Evolutionary conservation across 768 basidiomycete genomes (phyloP).

Genomic region (Suillus brevipes): DNA sequence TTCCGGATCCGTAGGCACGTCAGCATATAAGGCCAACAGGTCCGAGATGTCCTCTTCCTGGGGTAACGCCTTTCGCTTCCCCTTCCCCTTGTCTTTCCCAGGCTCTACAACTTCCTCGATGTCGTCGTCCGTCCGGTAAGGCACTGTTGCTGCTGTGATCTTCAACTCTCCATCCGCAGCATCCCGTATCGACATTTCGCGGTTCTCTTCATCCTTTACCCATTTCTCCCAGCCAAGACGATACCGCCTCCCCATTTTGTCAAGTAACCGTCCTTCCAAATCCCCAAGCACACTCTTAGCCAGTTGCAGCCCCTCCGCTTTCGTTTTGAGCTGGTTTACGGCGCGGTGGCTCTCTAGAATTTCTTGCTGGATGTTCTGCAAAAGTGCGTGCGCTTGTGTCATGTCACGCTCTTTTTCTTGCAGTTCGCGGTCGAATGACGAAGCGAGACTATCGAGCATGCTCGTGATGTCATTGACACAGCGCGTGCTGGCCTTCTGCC

Average conservation of each 20-base stretch:
- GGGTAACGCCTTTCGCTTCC: constrained; percentile 53
- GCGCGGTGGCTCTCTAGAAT: constrained; percentile 82
- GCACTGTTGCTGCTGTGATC: constrained; percentile 44
- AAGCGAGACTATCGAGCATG: constrained; percentile 85
- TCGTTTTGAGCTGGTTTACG: constrained; percentile 64
- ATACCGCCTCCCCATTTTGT: constrained; percentile 81
- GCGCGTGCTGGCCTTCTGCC: constrained; percentile 81
- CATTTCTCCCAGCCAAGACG: constrained; percentile 92
- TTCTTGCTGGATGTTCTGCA: constrained; percentile 86
- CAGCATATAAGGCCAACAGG: constrained; percentile 55
- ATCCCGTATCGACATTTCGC: constrained; percentile 70
- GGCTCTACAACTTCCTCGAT: constrained; percentile 37
- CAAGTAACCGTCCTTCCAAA: constrained; percentile 63
- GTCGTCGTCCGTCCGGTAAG: constrained; percentile 49
- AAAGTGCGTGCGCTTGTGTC: constrained; percentile 82
- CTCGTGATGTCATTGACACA: constrained; percentile 82
- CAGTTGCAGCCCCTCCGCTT: constrained; percentile 65
- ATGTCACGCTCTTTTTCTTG: constrained; percentile 90
- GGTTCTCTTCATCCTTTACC: constrained; percentile 79
- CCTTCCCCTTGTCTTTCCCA: constrained; percentile 49
- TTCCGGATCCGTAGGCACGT: constrained; percentile 59
- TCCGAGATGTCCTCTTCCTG: constrained; percentile 64
- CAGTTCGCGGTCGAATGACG: constrained; percentile 90
- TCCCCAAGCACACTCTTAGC: constrained; percentile 58
- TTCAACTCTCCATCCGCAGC: constrained; percentile 58